A percentile compares a stretch with the other conserved stretches of the same genome.
Evolutionary conservation across 106 monocot species (phyloP).

Genomic region (Dendrobium chrysotoxum): DNA sequence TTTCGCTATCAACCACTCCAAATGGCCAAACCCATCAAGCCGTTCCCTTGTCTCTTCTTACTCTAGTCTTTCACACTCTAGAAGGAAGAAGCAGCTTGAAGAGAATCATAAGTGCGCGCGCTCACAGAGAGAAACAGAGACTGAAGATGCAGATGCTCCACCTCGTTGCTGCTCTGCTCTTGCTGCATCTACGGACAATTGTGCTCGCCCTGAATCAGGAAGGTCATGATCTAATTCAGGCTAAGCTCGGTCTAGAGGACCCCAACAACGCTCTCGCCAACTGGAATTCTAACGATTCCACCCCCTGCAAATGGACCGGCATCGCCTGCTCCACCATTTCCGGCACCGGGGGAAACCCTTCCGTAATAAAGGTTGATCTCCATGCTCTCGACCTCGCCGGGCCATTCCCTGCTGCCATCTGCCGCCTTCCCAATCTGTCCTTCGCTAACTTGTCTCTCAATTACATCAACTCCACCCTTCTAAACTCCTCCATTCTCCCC

Average conservation of each 20-base stretch:
- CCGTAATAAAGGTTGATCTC: conserved; percentile 13
- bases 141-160: conserved; percentile 1
- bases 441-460: conserved; percentile 22
- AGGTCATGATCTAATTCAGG: conserved; percentile 24
- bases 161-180: not conserved
- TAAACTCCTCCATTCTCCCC: conserved; percentile 12
- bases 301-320: conserved; percentile 50
- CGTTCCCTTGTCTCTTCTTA: not conserved
- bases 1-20: not conserved
- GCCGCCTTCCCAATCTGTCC: conserved; percentile 20
- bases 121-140: not conserved
- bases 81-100: not conserved
- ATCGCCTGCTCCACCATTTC: conserved; percentile 18
- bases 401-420: conserved; percentile 21
- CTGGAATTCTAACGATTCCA: conserved; percentile 30
- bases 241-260: conserved; percentile 26
- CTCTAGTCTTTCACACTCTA: not conserved
- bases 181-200: not conserved
- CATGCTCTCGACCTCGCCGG: conserved; percentile 5
- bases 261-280: conserved; percentile 12
- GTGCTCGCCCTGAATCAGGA: conserved; percentile 24
- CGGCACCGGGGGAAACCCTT: not conserved
- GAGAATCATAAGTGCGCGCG: not conserved
- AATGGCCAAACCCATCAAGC: not conserved
- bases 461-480: conserved; percentile 21